phyloP scores from a whole-genome alignment of 1,284 basidiomycete genomes.

The Neotropicomus parvogracilis region DNA sequence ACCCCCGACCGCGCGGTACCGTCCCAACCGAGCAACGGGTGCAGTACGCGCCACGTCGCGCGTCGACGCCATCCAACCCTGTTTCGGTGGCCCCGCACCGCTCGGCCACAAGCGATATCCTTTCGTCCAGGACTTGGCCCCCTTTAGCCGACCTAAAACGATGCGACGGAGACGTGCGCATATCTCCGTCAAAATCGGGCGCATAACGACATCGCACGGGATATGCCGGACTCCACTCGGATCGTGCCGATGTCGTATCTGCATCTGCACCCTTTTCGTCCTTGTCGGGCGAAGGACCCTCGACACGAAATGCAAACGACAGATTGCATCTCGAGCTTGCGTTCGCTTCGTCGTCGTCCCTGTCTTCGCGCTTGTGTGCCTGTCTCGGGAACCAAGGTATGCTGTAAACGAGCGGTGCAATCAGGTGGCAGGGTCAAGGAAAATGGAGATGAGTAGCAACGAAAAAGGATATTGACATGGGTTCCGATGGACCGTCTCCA shows the following conservation, averaged over 20 bases:
- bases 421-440: slow-evolving; percentile 12
- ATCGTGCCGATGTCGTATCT: slow-evolving; percentile 3
- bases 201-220: background rate
- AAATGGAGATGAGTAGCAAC: slow-evolving; percentile 7
- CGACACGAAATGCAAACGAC: slow-evolving; percentile 19
- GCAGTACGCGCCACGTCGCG: background rate
- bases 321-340: slow-evolving; percentile 21
- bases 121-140: background rate
- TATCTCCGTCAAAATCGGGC: slow-evolving; percentile 1
- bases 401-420: slow-evolving; percentile 13
- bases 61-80: background rate
- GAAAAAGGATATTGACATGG: slow-evolving; percentile 19
- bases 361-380: slow-evolving; percentile 9
- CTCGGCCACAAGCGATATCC: background rate
- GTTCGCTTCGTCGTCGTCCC: background rate
- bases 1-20: background rate
- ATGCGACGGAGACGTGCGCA: background rate
- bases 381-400: slow-evolving; percentile 1
- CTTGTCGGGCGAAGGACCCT: slow-evolving; percentile 17
- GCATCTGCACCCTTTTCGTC: background rate
- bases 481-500: slow-evolving; percentile 12
- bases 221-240: slow-evolving; percentile 1
- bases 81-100: background rate
- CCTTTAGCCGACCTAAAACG: background rate
- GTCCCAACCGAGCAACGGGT: background rate